A percentile compares a stretch with the other conserved stretches of the same genome.
These are phyloP conservation scores for Pyrrhoderma lamaoense DNA, from an alignment of 1,284 basidiomycete species.

Conservation along the genomic window DNA sequence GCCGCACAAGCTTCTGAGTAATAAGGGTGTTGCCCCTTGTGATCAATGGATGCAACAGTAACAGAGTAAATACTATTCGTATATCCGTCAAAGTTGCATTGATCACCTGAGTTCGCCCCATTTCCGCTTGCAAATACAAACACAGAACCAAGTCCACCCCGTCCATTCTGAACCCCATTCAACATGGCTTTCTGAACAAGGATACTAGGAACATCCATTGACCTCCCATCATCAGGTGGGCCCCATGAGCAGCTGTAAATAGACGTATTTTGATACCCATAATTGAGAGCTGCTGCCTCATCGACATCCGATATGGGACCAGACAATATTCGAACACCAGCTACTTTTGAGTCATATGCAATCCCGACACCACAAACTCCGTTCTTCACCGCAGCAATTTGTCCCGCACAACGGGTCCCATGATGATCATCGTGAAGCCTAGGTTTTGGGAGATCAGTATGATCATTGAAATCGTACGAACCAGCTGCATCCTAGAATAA, in stretches of 20 bases:
- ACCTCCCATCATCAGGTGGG: constrained; percentile 89
- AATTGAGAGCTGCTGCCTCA: constrained; percentile 95
- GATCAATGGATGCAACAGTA: constrained; percentile 91
- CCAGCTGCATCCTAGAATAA: constrained; percentile 68
- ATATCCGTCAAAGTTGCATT: constrained; percentile 99
- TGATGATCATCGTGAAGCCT: constrained; percentile 90
- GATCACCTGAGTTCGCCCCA: constrained; percentile 85
- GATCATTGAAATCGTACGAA: constrained; percentile 97
- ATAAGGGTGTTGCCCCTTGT: constrained; percentile 88
- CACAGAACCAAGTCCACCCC: constrained; percentile 85
- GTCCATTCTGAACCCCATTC: constrained; percentile 93
- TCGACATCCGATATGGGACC: constrained; percentile 96
- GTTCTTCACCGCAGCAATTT: constrained; percentile 92
- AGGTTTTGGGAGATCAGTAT: constrained; percentile 82
- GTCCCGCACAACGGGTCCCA: constrained; percentile 96
- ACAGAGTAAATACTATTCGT: constrained; percentile 97
- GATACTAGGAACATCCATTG: constrained; percentile 92
- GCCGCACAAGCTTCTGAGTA: constrained; percentile 98
- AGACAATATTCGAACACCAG: constrained; percentile 93
- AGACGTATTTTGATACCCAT: constrained; percentile 84
- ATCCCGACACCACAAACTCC: constrained; percentile 94
- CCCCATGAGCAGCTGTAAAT: constrained; percentile 99
- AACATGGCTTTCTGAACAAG: constrained; percentile 92
- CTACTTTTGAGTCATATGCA: constrained; percentile 86
- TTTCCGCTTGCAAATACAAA: constrained; percentile 99